Conservation (phyloP, 345 rosid genomes). For the Brassica cretica region DNA sequence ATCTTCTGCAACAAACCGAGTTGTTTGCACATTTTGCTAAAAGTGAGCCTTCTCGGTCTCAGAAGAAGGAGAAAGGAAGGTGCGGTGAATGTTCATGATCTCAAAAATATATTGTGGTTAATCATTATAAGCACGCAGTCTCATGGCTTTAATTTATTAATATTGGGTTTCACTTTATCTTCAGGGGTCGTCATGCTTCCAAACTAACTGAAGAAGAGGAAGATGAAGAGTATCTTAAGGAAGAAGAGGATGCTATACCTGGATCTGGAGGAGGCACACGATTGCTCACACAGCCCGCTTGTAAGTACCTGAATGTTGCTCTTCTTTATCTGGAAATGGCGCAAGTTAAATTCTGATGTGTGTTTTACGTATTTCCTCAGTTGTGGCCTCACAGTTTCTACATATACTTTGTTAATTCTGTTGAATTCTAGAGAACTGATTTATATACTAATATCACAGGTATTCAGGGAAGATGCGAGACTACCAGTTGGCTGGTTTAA, state of each 20-base stretch:
- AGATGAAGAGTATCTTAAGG: slow-evolving; percentile 95
- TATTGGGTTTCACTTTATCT: slow-evolving; percentile 16
- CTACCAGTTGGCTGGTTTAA: slow-evolving; percentile 94
- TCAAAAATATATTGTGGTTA: neutral
- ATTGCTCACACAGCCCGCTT: slow-evolving; percentile 88
- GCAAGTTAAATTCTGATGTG: neutral
- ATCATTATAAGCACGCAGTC: neutral
- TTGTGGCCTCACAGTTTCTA: slow-evolving; percentile 2
- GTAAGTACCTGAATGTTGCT: slow-evolving; percentile 45
- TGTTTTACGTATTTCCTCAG: neutral
- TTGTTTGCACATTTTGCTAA: slow-evolving; percentile 96
- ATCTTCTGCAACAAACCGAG: slow-evolving; percentile 95
- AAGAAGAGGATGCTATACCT: slow-evolving; percentile 79
- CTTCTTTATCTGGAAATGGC: neutral
- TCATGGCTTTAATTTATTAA: slow-evolving; percentile 1
- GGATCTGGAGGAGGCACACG: slow-evolving; percentile 72
- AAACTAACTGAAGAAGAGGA: slow-evolving; percentile 98
- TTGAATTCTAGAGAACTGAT: neutral
- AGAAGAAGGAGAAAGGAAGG: slow-evolving; percentile 89
- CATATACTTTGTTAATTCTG: neutral
- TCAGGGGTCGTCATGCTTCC: slow-evolving; percentile 96
- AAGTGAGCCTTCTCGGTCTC: slow-evolving; percentile 67
- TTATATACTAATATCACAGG: slow-evolving; percentile 45
- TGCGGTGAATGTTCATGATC: slow-evolving; percentile 26
- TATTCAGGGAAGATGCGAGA: slow-evolving; percentile 96